A percentile compares a stretch with the other conserved stretches of the same genome.
These are phyloP conservation scores for Nicotiana noctiflora DNA, from an alignment of 257 asterid genomes.

Conservation along the genomic window DNA sequence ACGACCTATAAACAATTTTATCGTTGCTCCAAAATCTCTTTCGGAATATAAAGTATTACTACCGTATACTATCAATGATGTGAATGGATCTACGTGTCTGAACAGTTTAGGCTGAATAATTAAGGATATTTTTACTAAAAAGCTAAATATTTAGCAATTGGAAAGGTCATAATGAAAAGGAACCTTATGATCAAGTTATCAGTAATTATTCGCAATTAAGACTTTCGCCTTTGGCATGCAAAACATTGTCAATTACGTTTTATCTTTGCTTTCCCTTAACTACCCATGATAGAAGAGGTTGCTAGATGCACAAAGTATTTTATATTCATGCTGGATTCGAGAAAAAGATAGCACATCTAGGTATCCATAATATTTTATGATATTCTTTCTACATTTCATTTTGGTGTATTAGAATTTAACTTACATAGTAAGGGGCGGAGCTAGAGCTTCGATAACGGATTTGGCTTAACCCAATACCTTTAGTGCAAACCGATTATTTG, in stretches of 20 bases:
- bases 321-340: too few relatives aligned
- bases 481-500: too few relatives aligned
- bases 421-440: too few relatives aligned
- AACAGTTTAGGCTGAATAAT: background rate
- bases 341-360: too few relatives aligned
- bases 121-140: background rate
- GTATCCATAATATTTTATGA: too few relatives aligned
- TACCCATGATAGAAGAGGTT: background rate
- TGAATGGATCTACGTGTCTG: background rate
- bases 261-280: background rate
- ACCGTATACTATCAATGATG: background rate
- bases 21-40: too few relatives aligned
- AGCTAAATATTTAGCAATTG: background rate
- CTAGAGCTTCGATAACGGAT: too few relatives aligned
- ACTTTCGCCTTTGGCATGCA: background rate
- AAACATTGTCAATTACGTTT: background rate
- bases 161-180: background rate
- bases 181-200: background rate
- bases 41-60: background rate
- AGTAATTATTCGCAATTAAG: background rate
- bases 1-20: too few relatives aligned
- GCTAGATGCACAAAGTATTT: accelerated
- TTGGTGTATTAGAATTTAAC: too few relatives aligned
- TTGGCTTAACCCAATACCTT: too few relatives aligned
- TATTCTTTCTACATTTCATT: too few relatives aligned